Base-by-base conservation (phyloP, 192 early-diverging fungal genomes). In the Podila verticillata region DNA sequence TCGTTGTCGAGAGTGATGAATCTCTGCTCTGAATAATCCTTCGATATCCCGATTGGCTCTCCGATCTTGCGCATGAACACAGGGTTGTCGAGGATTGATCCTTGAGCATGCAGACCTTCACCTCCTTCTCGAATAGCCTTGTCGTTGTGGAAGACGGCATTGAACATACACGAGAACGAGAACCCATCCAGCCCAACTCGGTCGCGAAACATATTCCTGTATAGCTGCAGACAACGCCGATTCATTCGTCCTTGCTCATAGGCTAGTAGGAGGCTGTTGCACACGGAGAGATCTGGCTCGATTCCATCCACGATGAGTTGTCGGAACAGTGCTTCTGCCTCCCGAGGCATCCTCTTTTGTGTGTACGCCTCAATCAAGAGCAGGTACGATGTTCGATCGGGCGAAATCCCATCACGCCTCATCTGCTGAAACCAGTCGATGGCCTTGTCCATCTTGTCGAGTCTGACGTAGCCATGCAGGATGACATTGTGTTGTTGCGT, bases 81-180 rank as follows among this genome's bases (percentile, higher is more conserved):
- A 5, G 13, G 36, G 20, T 68, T 35, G 5, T 64, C 26, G 39
- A 68, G 5, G 4, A 36, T 0, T 5, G 77, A 62, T 12, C 77
- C 77, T 3, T 26, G 10, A 19, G 70, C 70, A 12, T 48, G 10
- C 13, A 56, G 61, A 12, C 77, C 77, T 30, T 80, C 70, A 2
- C 65, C 59, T 5, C 70, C 77, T 31, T 80, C 77, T n/a, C 62
- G 32, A 3, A 48, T 17, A 1, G 77, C 77, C 61, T 72, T 80
- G 24, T 80, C 77, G 28, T 44, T 72, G 48, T 80, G 77, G 36
- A 80, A 80, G 30, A 80, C 58, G 10, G 77, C 77, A 26, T 80
- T 80, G 48, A 80, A 80, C 77, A 72, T 72, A 28, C 70, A 68
- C 4, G 77, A 68, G 36, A 80, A 80, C 13, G 77, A 72, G 34